Percentiles rank a stretch among this genome's conserved stretches.
phyloP scores from a whole-genome alignment of 2,329 filamentous ascomycete genomes.

The Tympanopsis confertula region DNA sequence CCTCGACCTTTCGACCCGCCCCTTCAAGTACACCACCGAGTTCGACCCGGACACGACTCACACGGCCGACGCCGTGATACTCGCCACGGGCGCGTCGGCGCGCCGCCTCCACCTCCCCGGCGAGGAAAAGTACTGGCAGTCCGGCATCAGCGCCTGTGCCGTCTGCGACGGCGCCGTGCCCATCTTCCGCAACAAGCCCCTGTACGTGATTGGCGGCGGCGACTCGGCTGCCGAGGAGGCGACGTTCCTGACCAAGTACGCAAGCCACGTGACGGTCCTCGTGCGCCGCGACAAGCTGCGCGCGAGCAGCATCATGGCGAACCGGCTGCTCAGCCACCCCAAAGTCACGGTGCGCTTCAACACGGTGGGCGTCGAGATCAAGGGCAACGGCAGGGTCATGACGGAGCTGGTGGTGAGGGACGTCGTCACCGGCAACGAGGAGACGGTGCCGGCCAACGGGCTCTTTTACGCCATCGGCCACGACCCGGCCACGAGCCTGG shows the following conservation, averaged over 20 bases:
- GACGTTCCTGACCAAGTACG: slow-evolving; percentile 95
- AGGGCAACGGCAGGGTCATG: slow-evolving; percentile 82
- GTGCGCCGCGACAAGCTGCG: slow-evolving; percentile 79
- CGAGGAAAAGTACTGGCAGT: slow-evolving; percentile 95
- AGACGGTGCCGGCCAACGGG: slow-evolving; percentile 80
- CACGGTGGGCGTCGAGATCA: slow-evolving; percentile 68
- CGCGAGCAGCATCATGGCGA: slow-evolving; percentile 85
- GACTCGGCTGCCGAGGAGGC: slow-evolving; percentile 98
- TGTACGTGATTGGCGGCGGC: slow-evolving; percentile 91
- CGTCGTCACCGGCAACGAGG: slow-evolving; percentile 60
- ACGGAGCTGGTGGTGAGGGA: slow-evolving; percentile 76
- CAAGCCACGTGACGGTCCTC: slow-evolving; percentile 83
- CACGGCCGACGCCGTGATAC: slow-evolving; percentile 85
- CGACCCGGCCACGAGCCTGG: slow-evolving; percentile 79
- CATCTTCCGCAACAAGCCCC: slow-evolving; percentile 91
- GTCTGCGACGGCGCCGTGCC: slow-evolving; percentile 95
- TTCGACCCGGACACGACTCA: slow-evolving; percentile 71
- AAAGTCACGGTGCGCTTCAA: slow-evolving; percentile 90
- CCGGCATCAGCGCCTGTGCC: slow-evolving; percentile 88
- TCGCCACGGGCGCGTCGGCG: slow-evolving; percentile 90
- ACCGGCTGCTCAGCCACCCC: slow-evolving; percentile 66
- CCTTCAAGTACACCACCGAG: slow-evolving; percentile 90
- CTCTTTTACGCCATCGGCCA: slow-evolving; percentile 97
- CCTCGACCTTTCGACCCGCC: slow-evolving; percentile 71
- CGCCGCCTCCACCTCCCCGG: slow-evolving; percentile 70